phyloP scores from a whole-genome alignment of 2,329 filamentous ascomycete genomes.

The Claviceps arundinis region DNA sequence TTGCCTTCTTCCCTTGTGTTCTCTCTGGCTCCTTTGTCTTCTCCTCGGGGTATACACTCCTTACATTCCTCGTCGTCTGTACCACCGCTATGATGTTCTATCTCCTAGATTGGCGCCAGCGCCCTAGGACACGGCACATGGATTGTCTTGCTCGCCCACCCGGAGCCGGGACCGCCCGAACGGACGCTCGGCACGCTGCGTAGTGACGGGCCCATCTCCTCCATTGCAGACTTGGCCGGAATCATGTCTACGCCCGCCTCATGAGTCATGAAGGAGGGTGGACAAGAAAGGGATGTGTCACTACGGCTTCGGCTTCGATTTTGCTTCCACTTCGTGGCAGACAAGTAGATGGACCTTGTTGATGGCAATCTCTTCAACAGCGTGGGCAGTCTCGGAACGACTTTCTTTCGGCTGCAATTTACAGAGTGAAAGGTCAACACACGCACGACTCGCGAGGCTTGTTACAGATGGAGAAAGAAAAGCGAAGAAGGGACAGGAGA shows the following conservation, averaged over 20 bases:
- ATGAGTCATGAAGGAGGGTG: not conserved
- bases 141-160: not conserved
- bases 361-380: not conserved
- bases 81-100: no score
- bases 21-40: not conserved
- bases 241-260: no score
- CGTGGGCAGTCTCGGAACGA: not conserved
- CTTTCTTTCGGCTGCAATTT: not conserved
- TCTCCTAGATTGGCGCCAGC: not conserved
- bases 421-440: no score
- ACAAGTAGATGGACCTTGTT: not conserved
- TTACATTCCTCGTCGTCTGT: not conserved
- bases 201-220: not conserved
- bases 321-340: not conserved
- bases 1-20: not conserved
- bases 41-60: no score
- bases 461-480: no score
- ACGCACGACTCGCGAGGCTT: no score
- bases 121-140: not conserved
- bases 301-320: not conserved
- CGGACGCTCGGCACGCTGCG: constrained; percentile 2
- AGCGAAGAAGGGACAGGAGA: not conserved
- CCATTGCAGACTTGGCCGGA: not conserved
- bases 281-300: not conserved
- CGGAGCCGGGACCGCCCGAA: not conserved